Base-by-base conservation (phyloP, 768 basidiomycete species). In the Macrolepiota dolichaula region DNA sequence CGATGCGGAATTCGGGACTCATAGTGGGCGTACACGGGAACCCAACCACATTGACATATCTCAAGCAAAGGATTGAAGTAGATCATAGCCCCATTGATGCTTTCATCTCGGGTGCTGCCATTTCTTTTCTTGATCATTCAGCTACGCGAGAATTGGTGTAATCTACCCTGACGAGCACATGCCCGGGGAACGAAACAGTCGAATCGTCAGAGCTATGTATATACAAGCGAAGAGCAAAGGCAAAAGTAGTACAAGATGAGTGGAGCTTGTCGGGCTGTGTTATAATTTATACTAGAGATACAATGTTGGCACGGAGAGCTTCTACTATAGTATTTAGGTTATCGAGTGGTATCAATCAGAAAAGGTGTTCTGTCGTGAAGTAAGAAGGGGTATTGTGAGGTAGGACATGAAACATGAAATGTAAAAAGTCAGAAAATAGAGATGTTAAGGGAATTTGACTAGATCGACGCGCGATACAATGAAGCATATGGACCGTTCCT, bases 1-100 rank as follows among this genome's bases (percentile, higher is more conserved):
- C 88, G 3, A 89, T 97, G 69, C 87, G 94, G 67, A 94, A 92
- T 70, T 86, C 89, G 19, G 94, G 95, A 32, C 80, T 99, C 55
- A 77, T 99, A 51, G 84, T 98, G 55, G 92, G 93, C 19, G 86
- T 92, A 32, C 89, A 90, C 69, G 93, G 91, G n/a, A 74, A 78
- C 19, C 70, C 77, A 52, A 79, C 84, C 73, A 70, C 68, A 42
- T 70, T 74, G n/a, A 72, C 70, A 65, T 73, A 65, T 62, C 72
- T 72, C 61, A 74, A 69, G 29, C 71, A 69, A 19, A 61, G 51
- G 17, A 71, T 77, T 51, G 75, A 78, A 24, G 72, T 74, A 51
- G 81, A 83, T 51, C 79, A 73, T 38, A 76, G 72, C 24, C 76
- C 81, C 22, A 81, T 91, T 17, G 92, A 94, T 69, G 92, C 90